Base-by-base conservation (phyloP, 75 land plant species). In the Adiantum capillusveneris region DNA sequence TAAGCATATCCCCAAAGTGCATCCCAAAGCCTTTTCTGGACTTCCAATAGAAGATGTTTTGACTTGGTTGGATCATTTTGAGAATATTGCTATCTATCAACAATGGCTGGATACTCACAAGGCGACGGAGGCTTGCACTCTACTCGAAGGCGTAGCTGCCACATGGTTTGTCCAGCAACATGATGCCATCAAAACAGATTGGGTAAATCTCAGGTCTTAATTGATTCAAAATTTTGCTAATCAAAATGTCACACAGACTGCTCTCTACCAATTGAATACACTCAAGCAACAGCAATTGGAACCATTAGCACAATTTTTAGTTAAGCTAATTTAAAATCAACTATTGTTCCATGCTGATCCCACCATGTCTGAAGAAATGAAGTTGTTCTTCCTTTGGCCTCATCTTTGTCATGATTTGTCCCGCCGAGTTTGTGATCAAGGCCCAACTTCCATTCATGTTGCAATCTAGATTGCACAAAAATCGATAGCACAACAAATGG, bases 401-500 rank as follows among this genome's bases (percentile, higher is more conserved):
- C 5, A 14, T 6, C 22, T 46, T n/a, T 14, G 50, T 6, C 50
- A 46, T 21, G 50, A 46, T 14, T 2, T 46, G 14, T n/a, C 50
- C 6, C 5, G 50, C 5, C 22, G 50, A 46, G 50, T 46, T 2
- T 14, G 50, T 46, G 50, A 46, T 21, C 13, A 46, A 14, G 50
- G 22, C 14, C 50, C 50, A 2, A 18, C 3, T n/a, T 18, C 50
- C 3, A 6, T 46, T 17, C 50, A 6, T 46, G 22, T 3, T 21
- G 50, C 50, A 6, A 46, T 46, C 50, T 14, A 46, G 17, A 46
- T 46, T 17, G 50, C 50, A 46, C 50, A 46, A 46, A n/a, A n/a
- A n/a, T n/a, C n/a, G n/a, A n/a, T n/a, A n/a, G n/a, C n/a, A n/a
- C n/a, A n/a, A n/a, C n/a, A n/a, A n/a, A n/a, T n/a, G n/a, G n/a